A percentile compares a stretch with the other conserved stretches of the same genome.
Evolutionary conservation across 371 early-diverging fungal genomes (phyloP).

Genomic region (Coemansia sp.): DNA sequence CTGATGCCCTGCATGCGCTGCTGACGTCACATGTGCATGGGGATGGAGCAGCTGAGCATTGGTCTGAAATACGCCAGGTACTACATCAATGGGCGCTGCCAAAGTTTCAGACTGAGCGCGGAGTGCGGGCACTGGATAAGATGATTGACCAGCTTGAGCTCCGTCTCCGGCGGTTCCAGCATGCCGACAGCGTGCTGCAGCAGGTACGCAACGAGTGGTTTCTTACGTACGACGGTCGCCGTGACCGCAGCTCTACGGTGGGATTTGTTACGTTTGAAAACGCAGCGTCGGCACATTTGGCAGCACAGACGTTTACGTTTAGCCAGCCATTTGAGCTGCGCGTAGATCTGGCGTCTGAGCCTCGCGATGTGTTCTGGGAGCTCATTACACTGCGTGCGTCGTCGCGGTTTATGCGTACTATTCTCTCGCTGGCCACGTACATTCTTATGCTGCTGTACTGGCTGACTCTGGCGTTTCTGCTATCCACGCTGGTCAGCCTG

Average conservation of each 20-base stretch:
- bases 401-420: conserved; percentile 21
- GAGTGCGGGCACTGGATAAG: conserved; percentile 15
- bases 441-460: conserved; percentile 50
- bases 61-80: conserved; percentile 7
- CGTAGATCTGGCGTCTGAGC: conserved; percentile 83
- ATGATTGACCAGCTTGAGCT: conserved; percentile 8
- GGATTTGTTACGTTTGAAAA: conserved; percentile 81
- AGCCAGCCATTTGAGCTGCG: conserved; percentile 70
- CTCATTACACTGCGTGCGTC: conserved; percentile 61
- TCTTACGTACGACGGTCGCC: conserved; percentile 30
- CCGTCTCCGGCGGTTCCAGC: conserved; percentile 28
- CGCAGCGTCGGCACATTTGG: conserved; percentile 62
- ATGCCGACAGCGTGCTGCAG: conserved; percentile 37
- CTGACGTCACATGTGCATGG: conserved; percentile 1
- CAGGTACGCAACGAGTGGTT: conserved; percentile 43
- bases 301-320: conserved; percentile 63
- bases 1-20: conserved; percentile 17
- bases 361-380: conserved; percentile 87
- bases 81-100: conserved; percentile 35
- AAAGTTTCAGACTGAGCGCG: conserved; percentile 1
- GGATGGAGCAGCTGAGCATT: neutral
- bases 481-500: conserved; percentile 51
- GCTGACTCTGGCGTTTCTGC: conserved; percentile 50
- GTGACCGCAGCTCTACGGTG: conserved; percentile 44
- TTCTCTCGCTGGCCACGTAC: conserved; percentile 28